phyloP scores from a whole-genome alignment of 768 basidiomycete species.

The Rhodotorula diobovata region DNA sequence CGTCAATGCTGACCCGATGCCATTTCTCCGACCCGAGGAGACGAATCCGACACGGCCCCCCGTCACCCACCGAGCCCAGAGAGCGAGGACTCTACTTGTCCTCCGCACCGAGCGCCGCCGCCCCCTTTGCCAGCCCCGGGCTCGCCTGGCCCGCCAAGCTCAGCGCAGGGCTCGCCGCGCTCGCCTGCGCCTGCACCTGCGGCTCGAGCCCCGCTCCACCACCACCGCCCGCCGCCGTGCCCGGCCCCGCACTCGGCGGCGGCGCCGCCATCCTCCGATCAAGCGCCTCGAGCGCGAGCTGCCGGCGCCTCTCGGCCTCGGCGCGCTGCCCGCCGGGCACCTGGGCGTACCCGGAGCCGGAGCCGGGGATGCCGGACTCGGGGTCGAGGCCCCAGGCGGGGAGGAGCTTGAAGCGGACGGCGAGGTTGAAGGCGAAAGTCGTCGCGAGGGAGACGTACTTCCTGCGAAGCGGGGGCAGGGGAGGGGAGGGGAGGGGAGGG shows the following conservation, averaged over 20 bases:
- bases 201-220: too few species aligned
- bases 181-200: too few species aligned
- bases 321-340: conserved; percentile 85
- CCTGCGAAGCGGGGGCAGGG: conserved; percentile 49
- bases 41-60: too few species aligned
- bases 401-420: conserved; percentile 65
- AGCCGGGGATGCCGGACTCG: conserved; percentile 54
- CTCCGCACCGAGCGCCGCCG: too few species aligned
- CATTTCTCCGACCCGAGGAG: too few species aligned
- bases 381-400: conserved; percentile 61
- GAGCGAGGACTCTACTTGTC: too few species aligned
- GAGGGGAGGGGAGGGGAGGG: not conserved
- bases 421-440: conserved; percentile 62
- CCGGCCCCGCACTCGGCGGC: not conserved
- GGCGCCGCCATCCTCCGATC: conserved; percentile 66
- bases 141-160: too few species aligned
- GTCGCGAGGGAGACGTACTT: conserved; percentile 65
- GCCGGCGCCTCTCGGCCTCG: conserved; percentile 90
- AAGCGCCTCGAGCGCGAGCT: conserved; percentile 91
- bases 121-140: too few species aligned
- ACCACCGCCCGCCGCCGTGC: too few species aligned
- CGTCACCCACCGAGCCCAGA: too few species aligned
- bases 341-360: conserved; percentile 54
- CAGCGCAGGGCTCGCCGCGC: too few species aligned
- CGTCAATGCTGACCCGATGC: too few species aligned